Percentiles rank a stretch among this genome's conserved stretches.
phyloP scores from a whole-genome alignment of 1,139 yeast genomes.

The Sugiyamaella sp. region DNA sequence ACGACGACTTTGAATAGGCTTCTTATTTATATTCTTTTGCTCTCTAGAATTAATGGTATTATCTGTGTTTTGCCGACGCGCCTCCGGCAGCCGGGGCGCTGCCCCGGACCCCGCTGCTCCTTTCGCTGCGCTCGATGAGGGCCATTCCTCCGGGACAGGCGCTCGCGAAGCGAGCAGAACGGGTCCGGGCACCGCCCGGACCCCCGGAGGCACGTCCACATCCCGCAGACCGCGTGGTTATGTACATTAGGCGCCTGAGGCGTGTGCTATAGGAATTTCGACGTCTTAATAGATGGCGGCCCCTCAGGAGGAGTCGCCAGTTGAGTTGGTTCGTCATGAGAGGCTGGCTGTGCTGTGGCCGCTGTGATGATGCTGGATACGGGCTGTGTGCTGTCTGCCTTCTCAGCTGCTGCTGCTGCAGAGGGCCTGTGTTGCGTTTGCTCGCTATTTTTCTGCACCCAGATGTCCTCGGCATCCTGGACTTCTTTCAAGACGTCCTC shows the following conservation, averaged over 20 bases:
- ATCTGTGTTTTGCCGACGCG: neutral
- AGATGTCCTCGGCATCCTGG: constrained; percentile 15
- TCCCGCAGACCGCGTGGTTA: neutral
- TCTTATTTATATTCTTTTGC: neutral
- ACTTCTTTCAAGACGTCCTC: constrained; percentile 20
- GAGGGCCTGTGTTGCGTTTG: neutral
- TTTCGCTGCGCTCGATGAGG: neutral
- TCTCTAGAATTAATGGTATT: neutral
- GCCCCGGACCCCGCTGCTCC: constrained; percentile 1
- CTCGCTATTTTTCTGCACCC: constrained; percentile 6
- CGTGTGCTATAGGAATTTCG: constrained; percentile 13
- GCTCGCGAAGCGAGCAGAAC: neutral
- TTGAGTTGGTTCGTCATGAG: neutral
- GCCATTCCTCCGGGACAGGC: neutral
- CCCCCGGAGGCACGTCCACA: neutral
- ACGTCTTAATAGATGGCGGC: neutral
- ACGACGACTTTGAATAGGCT: constrained; percentile 6
- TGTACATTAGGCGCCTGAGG: no score
- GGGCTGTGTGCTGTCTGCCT: no score
- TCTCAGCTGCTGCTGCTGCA: neutral
- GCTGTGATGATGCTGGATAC: neutral
- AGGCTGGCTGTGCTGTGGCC: neutral
- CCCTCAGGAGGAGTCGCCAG: neutral
- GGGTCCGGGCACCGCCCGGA: neutral
- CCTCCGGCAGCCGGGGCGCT: constrained; percentile 1